These are phyloP conservation scores for Furcasterigmium sp. DNA, from an alignment of 2,329 filamentous ascomycete species.

Conservation along the genomic window DNA sequence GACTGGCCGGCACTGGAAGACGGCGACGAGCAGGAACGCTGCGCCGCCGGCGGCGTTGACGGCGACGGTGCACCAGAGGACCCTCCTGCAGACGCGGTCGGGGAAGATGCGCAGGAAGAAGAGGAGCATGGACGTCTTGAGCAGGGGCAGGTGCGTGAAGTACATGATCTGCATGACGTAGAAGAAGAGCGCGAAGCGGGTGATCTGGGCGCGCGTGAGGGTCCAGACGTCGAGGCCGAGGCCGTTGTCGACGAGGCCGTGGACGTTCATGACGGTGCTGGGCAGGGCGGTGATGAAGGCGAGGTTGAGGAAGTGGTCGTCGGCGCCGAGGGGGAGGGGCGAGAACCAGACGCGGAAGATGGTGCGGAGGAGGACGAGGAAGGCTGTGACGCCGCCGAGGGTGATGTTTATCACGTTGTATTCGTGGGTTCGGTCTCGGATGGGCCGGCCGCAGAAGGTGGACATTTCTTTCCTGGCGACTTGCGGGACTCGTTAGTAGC, in stretches of 20 bases:
- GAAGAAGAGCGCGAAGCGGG: constrained; percentile 21
- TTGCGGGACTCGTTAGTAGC: neutral
- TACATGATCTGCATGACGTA: constrained; percentile 28
- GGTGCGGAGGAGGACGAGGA: constrained; percentile 36
- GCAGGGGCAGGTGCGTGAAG: constrained; percentile 22
- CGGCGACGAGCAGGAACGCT: constrained; percentile 23
- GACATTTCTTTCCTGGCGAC: constrained; percentile 10
- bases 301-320: constrained; percentile 27
- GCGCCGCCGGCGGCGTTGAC: constrained; percentile 6
- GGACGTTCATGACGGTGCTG: constrained; percentile 19
- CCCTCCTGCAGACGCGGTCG: constrained; percentile 14
- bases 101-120: constrained; percentile 32
- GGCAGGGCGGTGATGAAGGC: constrained; percentile 13
- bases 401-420: constrained; percentile 12
- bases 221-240: constrained; percentile 48
- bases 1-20: constrained; percentile 36
- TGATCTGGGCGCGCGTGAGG: constrained; percentile 16
- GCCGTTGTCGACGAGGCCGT: constrained; percentile 28
- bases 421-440: constrained; percentile 7
- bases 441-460: constrained; percentile 11
- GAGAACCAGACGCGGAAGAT: constrained; percentile 23
- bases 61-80: constrained; percentile 14
- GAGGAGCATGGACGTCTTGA: constrained; percentile 28
- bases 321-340: constrained; percentile 25
- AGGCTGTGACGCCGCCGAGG: constrained; percentile 23